These are phyloP conservation scores for Neolentinus lepideus DNA, from an alignment of 1,284 basidiomycete species.

Conservation along the genomic window DNA sequence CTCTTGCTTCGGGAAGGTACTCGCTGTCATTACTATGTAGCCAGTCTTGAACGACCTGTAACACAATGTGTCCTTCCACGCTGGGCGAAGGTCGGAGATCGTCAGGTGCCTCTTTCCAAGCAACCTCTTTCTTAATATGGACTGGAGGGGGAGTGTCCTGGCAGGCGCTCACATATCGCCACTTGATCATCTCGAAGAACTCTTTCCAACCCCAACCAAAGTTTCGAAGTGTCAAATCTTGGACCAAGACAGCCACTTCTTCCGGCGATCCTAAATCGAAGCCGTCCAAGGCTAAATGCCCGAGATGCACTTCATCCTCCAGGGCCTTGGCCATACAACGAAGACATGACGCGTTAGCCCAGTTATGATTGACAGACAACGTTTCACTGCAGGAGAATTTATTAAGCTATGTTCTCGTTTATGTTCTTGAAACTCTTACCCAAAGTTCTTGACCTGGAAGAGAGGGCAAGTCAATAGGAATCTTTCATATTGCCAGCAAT, in stretches of 20 bases:
- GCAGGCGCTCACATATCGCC: neutral
- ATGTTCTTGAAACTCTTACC: neutral
- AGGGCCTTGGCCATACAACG: neutral
- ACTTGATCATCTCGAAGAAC: neutral
- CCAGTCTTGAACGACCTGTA: neutral
- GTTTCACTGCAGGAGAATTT: neutral
- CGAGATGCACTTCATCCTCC: neutral
- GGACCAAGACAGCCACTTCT: neutral
- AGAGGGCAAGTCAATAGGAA: neutral
- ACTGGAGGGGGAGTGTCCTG: neutral
- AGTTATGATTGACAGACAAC: constrained; percentile 4
- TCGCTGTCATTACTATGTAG: neutral
- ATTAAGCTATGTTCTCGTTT: neutral
- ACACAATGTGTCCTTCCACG: neutral
- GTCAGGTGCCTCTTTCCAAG: neutral
- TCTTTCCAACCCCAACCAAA: neutral
- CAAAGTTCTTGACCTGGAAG: constrained; percentile 3
- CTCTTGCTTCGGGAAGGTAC: neutral
- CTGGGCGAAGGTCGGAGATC: neutral
- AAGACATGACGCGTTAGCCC: neutral
- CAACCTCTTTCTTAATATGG: too few relatives aligned
- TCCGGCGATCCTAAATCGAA: neutral
- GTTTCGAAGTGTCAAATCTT: neutral
- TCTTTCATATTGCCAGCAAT: neutral
- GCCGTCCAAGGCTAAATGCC: neutral